Evolutionary conservation across 805 yeast genomes (phyloP).

Genomic region (Yamadazyma laniorum): DNA sequence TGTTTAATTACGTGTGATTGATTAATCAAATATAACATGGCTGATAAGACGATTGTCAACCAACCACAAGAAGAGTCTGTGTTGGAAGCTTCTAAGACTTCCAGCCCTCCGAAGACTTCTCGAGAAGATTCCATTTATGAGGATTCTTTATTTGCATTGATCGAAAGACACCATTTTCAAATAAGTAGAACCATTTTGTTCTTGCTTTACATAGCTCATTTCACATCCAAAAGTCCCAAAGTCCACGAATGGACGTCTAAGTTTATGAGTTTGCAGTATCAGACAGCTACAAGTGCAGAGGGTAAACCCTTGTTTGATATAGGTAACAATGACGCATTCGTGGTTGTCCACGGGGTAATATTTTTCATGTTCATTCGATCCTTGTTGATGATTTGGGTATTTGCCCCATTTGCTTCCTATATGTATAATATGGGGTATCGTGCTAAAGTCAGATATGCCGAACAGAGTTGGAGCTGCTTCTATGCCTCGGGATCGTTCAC

Average conservation of each 20-base stretch:
- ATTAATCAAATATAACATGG: too few species aligned
- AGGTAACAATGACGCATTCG: slow-evolving; percentile 53
- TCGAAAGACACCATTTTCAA: slow-evolving; percentile 38
- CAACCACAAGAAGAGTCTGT: too few species aligned
- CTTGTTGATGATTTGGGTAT: slow-evolving; percentile 53
- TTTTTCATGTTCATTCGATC: slow-evolving; percentile 57
- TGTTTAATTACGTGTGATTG: too few species aligned
- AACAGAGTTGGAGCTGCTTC: slow-evolving; percentile 76
- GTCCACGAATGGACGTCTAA: slow-evolving; percentile 28
- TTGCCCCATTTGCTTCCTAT: slow-evolving; percentile 54
- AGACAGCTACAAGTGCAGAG: slow-evolving; percentile 15
- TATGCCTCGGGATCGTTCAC: slow-evolving; percentile 58
- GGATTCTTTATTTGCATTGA: slow-evolving; percentile 4
- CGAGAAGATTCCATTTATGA: background rate
- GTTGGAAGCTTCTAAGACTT: too few species aligned
- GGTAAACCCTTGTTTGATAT: slow-evolving; percentile 45
- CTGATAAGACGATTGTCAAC: too few species aligned
- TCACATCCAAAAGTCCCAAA: slow-evolving; percentile 15
- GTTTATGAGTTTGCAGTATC: slow-evolving; percentile 35
- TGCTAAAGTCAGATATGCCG: slow-evolving; percentile 69
- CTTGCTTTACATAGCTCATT: slow-evolving; percentile 25
- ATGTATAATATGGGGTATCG: slow-evolving; percentile 47
- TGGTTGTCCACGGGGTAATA: slow-evolving; percentile 55
- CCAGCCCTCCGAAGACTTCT: too few species aligned
- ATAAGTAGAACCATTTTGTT: slow-evolving; percentile 29